Evolutionary conservation across 768 basidiomycete species (phyloP).

Genomic region (Mrakia gelida): DNA sequence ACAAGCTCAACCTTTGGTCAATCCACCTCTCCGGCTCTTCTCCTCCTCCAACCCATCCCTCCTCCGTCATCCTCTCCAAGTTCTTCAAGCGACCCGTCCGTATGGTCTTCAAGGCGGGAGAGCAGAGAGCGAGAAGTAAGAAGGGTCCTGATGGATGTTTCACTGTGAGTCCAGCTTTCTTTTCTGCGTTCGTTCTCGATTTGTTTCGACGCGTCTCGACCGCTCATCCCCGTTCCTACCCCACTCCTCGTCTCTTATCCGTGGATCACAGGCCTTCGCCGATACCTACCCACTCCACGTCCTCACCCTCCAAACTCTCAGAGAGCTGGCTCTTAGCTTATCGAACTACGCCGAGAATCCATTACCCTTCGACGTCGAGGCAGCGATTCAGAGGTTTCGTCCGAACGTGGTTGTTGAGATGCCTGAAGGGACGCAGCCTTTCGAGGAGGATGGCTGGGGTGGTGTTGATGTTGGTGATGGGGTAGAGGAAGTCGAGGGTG

Average conservation of each 20-base stretch:
- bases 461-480: neutral
- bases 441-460: neutral
- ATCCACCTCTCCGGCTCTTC: slow-evolving; percentile 15
- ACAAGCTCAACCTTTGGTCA: slow-evolving; percentile 21
- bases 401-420: neutral
- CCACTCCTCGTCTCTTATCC: neutral
- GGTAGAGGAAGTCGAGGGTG: neutral
- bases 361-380: neutral
- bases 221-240: neutral
- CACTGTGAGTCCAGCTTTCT: neutral
- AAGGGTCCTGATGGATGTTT: slow-evolving; percentile 15
- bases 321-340: neutral
- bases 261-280: neutral
- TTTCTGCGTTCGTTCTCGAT: neutral
- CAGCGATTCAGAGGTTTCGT: neutral
- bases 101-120: slow-evolving; percentile 1
- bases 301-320: neutral
- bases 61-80: slow-evolving; percentile 13
- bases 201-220: neutral
- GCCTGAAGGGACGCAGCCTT: neutral
- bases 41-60: slow-evolving; percentile 9
- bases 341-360: neutral
- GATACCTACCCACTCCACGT: slow-evolving; percentile 14
- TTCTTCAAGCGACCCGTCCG: slow-evolving; percentile 19
- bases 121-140: neutral